Percentiles rank a stretch among this genome's conserved stretches.
phyloP scores from a whole-genome alignment of 192 early-diverging fungal genomes.

The Kappamyces sp. region DNA sequence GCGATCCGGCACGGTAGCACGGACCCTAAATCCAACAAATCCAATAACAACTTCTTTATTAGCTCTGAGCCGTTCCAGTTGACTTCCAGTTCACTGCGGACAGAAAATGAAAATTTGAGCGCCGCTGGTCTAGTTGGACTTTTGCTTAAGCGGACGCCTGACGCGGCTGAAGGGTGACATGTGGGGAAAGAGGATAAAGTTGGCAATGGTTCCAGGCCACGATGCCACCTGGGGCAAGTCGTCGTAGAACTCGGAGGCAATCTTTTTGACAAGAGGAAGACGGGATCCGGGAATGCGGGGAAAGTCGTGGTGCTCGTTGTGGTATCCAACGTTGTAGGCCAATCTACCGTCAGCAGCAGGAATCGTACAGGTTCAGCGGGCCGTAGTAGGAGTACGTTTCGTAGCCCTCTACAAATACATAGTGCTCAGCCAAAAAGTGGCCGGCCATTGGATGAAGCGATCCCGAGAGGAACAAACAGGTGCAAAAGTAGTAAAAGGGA shows the following conservation, averaged over 20 bases:
- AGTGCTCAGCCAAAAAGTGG: slow-evolving; percentile 97
- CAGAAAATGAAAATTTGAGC: background rate
- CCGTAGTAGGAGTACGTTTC: slow-evolving; percentile 99
- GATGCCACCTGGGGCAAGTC: slow-evolving; percentile 74
- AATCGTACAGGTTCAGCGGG: slow-evolving; percentile 55
- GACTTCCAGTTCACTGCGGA: background rate
- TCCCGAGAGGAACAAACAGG: slow-evolving; percentile 60
- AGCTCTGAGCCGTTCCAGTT: background rate
- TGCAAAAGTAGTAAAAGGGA: slow-evolving; percentile 39
- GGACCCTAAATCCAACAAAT: background rate
- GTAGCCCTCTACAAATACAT: slow-evolving; percentile 85
- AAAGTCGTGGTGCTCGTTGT: slow-evolving; percentile 99
- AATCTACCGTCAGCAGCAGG: slow-evolving; percentile 20
- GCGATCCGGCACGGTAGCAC: no score
- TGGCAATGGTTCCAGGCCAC: slow-evolving; percentile 77
- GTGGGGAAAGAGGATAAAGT: slow-evolving; percentile 57
- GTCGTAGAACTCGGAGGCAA: slow-evolving; percentile 91
- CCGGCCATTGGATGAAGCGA: slow-evolving; percentile 88
- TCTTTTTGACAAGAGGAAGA: slow-evolving; percentile 69
- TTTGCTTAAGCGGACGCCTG: slow-evolving; percentile 2
- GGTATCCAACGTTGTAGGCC: slow-evolving; percentile 93
- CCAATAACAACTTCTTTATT: background rate
- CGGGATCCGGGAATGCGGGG: slow-evolving; percentile 81
- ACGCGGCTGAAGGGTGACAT: slow-evolving; percentile 16
- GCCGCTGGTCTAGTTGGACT: background rate